Conservation (phyloP, 1,284 basidiomycete species). For the Phylloboletellus chloephorus region DNA sequence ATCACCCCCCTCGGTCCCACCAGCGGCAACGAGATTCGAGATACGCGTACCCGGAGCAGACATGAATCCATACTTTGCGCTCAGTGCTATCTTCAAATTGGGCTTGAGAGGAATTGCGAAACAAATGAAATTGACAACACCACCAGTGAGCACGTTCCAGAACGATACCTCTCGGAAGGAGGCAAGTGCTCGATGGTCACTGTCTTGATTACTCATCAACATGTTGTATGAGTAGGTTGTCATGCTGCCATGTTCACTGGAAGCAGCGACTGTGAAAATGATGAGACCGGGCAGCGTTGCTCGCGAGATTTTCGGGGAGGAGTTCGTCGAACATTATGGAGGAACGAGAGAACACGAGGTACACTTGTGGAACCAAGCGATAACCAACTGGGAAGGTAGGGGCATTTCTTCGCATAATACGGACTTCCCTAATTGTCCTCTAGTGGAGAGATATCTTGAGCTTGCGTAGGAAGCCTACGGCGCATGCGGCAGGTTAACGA, state of each 20-base stretch:
- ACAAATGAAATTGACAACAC: constrained; percentile 62
- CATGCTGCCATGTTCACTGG: constrained; percentile 74
- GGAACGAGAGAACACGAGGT: constrained; percentile 91
- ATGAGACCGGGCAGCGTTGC: constrained; percentile 76
- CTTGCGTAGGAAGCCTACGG: constrained; percentile 46
- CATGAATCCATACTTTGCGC: constrained; percentile 87
- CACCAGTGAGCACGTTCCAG: constrained; percentile 59
- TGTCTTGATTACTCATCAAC: neutral
- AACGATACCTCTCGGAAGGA: constrained; percentile 31
- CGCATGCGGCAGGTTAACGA: neutral
- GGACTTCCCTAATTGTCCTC: constrained; percentile 12
- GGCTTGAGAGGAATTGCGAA: constrained; percentile 86
- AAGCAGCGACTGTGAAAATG: constrained; percentile 76
- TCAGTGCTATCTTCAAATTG: constrained; percentile 82
- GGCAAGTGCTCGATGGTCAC: constrained; percentile 12
- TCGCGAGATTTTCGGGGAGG: constrained; percentile 80
- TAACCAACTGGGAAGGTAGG: constrained; percentile 92
- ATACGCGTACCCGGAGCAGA: constrained; percentile 94
- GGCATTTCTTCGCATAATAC: constrained; percentile 2
- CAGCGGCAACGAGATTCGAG: constrained; percentile 82
- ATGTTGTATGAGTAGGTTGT: constrained; percentile 41
- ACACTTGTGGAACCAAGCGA: constrained; percentile 79
- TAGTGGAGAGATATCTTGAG: constrained; percentile 84
- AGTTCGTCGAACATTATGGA: constrained; percentile 90
- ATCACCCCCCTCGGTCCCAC: constrained; percentile 79